phyloP scores from a whole-genome alignment of 352 stramenopile genomes.

The Globisporangium iwayamae region DNA sequence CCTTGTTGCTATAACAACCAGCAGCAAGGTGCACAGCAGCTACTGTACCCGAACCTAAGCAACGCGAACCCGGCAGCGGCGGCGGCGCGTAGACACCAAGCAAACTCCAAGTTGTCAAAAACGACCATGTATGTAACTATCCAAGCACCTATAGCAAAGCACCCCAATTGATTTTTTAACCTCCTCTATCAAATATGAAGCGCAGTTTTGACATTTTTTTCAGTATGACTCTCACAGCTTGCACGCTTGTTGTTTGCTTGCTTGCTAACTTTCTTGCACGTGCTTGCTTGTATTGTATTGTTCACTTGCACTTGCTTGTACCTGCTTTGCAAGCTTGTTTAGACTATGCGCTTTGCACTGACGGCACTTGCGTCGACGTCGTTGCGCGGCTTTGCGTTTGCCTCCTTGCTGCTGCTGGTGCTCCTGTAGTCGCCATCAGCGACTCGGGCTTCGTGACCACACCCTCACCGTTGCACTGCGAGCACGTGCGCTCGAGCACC shows the following conservation, averaged over 20 bases:
- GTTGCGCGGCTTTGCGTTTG: background rate
- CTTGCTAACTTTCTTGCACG: background rate
- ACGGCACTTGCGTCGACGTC: background rate
- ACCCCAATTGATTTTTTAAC: background rate
- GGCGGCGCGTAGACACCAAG: background rate
- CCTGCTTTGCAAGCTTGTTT: background rate
- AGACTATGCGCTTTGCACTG: slow-evolving; percentile 6
- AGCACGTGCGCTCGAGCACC: slow-evolving; percentile 54
- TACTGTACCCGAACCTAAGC: slow-evolving; percentile 14
- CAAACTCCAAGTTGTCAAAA: slow-evolving; percentile 7
- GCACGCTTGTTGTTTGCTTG: background rate
- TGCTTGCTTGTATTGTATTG: background rate
- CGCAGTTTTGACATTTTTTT: slow-evolving; percentile 8
- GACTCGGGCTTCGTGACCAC: slow-evolving; percentile 22
- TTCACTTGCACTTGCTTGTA: background rate
- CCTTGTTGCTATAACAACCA: background rate
- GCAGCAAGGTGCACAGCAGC: slow-evolving; percentile 15
- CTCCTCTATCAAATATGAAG: slow-evolving; percentile 6
- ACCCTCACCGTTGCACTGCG: slow-evolving; percentile 50
- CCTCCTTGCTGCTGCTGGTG: background rate
- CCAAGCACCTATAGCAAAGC: background rate
- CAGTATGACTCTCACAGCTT: background rate
- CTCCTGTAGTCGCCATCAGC: slow-evolving; percentile 3
- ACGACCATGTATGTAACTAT: slow-evolving; percentile 8
- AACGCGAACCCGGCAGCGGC: background rate